Percentiles rank a stretch among this genome's conserved stretches.
Evolutionary conservation across 257 asterid species (phyloP).

Genomic region (Nicotiana benthamiana): DNA sequence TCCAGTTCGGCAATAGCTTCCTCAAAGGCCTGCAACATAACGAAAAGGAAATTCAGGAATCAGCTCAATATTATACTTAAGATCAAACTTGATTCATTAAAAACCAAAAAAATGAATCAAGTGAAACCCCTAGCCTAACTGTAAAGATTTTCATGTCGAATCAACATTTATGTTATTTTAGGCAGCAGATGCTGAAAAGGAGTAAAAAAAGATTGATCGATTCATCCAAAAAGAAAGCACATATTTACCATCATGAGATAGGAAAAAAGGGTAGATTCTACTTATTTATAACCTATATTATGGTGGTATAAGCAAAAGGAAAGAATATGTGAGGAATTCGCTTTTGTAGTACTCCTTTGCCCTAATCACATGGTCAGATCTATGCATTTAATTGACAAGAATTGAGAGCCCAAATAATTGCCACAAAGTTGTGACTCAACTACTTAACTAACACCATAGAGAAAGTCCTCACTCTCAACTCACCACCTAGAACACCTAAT

Average conservation of each 20-base stretch:
- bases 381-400: background rate
- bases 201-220: background rate
- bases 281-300: background rate
- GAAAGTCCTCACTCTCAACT: background rate
- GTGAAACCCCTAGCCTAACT: background rate
- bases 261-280: background rate
- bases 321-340: background rate
- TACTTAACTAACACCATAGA: background rate
- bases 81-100: background rate
- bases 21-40: conserved; percentile 41
- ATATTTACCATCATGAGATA: background rate
- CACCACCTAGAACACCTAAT: background rate
- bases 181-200: background rate
- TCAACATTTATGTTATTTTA: background rate
- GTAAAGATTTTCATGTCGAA: background rate
- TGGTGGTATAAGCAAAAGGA: background rate
- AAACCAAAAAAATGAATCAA: background rate
- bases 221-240: background rate
- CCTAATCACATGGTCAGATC: background rate
- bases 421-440: background rate
- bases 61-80: background rate
- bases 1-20: conserved; percentile 68
- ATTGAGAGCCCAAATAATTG: background rate
- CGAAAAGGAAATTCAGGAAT: background rate
- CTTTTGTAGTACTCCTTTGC: background rate